Evolutionary conservation across 2,329 filamentous ascomycete species (phyloP), one percentile per base, ranked within the genome.

Genomic region (Thelonectria olida): DNA sequence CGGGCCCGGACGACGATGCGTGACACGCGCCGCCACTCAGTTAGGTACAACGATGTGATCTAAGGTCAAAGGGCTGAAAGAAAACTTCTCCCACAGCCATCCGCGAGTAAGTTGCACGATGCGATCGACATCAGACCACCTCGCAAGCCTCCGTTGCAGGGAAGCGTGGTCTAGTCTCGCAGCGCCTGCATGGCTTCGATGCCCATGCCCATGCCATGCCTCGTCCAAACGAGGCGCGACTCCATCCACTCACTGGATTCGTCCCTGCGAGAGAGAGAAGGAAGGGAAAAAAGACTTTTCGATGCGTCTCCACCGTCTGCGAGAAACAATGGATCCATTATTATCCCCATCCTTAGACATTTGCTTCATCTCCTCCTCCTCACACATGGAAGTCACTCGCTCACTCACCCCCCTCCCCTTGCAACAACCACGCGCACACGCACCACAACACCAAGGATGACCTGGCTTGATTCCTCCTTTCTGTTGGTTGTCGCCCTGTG

Each of bases 71-170:
- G 39, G 39, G 39, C 39, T 42, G 39, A 42, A 22, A 20, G 12
- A 20, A 12, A 39, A 7, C 34, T 15, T 12, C n/a, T 15, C 34
- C 13, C 25, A 4, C 5, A 5, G n/a, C 7, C 9, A 9, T 15
- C 39, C 61, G 54, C 57, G 57, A 65, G 59, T 64, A 61, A 70
- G 66, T 66, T 67, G 60, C 68, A 67, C 65, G 49, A 58, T 50
- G 52, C 52, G 65, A 71, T 71, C 67, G 58, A 71, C 62, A 71
- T 71, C 68, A 71, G 68, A 58, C 68, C 68, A 71, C 65, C 53
- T 70, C 56, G 48, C 67, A 68, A 71, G 68, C 67, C 67, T 49
- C 57, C 41, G 58, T 64, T 61, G 48, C 59, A 64, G 64, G 55
- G 38, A 64, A 52, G 54, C 53, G 49, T 58, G 62, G 64, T 70